These are phyloP conservation scores for Pleurotus giganteus DNA, from an alignment of 768 basidiomycete genomes.

Conservation along the genomic window DNA sequence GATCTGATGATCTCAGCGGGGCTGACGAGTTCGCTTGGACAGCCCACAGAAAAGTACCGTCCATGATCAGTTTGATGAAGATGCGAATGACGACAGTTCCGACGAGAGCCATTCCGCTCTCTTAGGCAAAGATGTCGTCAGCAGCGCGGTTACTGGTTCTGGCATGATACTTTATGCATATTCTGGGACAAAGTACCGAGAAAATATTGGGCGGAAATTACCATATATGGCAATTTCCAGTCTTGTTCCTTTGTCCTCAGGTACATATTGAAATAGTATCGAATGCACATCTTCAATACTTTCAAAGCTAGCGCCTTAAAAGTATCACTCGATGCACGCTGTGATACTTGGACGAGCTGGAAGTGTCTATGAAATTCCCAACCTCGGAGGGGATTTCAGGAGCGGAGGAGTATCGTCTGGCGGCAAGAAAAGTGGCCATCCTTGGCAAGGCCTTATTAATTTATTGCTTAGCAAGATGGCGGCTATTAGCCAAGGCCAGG, in stretches of 20 bases:
- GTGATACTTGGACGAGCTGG: background rate
- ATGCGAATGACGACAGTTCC: too few species aligned
- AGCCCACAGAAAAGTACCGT: background rate
- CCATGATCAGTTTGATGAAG: conserved; percentile 25
- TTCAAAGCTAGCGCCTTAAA: too few species aligned
- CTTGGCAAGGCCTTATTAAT: background rate
- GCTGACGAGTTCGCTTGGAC: conserved; percentile 34
- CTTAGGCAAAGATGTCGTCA: conserved; percentile 92
- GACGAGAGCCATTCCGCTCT: conserved; percentile 71
- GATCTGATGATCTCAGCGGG: conserved; percentile 30
- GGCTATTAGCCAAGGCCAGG: background rate
- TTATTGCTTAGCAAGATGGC: background rate
- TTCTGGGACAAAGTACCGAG: too few species aligned
- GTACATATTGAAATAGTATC: too few species aligned
- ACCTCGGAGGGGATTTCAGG: background rate
- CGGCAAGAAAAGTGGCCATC: background rate
- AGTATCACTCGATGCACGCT: too few species aligned
- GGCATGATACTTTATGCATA: too few species aligned
- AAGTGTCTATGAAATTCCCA: background rate
- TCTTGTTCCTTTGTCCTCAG: too few species aligned
- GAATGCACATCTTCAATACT: too few species aligned
- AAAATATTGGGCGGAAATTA: too few species aligned
- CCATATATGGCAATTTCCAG: too few species aligned
- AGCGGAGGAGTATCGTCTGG: background rate
- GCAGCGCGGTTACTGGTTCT: conserved; percentile 95